Evolutionary conservation across 768 basidiomycete genomes (phyloP).

Genomic region (Mycena venus): DNA sequence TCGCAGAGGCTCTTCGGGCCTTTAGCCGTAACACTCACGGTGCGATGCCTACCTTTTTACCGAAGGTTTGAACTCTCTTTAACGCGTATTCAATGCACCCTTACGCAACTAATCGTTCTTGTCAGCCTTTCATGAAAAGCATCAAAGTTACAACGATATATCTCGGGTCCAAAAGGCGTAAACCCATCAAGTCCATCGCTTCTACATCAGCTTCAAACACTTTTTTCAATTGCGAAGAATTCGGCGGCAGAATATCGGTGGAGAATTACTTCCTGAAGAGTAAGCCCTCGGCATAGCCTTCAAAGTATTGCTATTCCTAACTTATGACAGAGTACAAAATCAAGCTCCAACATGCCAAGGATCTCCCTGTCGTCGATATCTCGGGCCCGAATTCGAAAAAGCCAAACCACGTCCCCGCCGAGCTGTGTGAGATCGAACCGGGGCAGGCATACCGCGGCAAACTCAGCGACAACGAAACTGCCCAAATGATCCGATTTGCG

Average conservation of each 20-base stretch:
- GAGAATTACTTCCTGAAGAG: conserved; percentile 74
- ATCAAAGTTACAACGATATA: conserved; percentile 71
- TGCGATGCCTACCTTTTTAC: conserved; percentile 60
- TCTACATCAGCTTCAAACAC: conserved; percentile 54
- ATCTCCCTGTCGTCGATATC: conserved; percentile 56
- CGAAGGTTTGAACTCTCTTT: conserved; percentile 36
- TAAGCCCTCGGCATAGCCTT: conserved; percentile 47
- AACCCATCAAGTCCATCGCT: conserved; percentile 57
- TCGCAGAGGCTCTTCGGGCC: conserved; percentile 68
- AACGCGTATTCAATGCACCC: background rate
- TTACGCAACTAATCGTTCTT: background rate
- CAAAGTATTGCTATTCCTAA: background rate
- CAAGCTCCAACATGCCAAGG: conserved; percentile 33
- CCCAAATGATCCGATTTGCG: conserved; percentile 78
- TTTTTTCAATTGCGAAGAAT: conserved; percentile 63
- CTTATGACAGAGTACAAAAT: conserved; percentile 66
- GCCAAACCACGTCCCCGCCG: conserved; percentile 68
- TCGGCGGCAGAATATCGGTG: conserved; percentile 68
- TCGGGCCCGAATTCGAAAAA: conserved; percentile 37
- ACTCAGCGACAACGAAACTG: conserved; percentile 72
- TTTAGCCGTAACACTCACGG: conserved; percentile 60
- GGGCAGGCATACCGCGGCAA: conserved; percentile 73
- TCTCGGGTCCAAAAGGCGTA: conserved; percentile 66
- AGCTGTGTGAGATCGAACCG: conserved; percentile 74
- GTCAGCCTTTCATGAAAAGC: conserved; percentile 57